Evolutionary conservation across 2,329 filamentous ascomycete genomes (phyloP), one percentile per base, ranked within the genome.

Genomic region (Aspergillus piperis): DNA sequence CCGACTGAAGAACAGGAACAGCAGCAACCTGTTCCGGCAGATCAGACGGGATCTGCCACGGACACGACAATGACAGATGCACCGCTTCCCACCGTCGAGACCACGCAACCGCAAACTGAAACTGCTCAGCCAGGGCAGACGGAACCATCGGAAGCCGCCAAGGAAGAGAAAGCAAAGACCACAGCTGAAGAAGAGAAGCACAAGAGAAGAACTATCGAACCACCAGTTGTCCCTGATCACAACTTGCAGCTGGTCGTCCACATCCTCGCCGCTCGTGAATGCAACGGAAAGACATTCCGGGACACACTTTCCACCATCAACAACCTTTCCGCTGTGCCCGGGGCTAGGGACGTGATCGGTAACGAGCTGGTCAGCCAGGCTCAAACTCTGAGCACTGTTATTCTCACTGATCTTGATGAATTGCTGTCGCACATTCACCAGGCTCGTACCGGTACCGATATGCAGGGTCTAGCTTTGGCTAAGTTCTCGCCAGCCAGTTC

Each of bases 241-340:
- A 97, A 98, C 73, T 84, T 99, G 59, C 91, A 90, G 60, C 82
- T 98, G 59, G 92, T 99, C n/a, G 91, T 98, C 68, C 95, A 95
- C 73, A 96, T 99, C 59, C 90, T 99, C 66, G 92, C 96, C 47
- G 94, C 94, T 64, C 90, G 93, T 52, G 95, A 99, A 76, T 99
- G 95, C 78, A 96, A 92, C 72, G 93, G 91, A 64, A 97, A 96
- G 82, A 98, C 95, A 0, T 99, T 99, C 83, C 91, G 95, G 73
- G 96, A 98, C 76, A 98, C 95, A 0, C 85, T 99, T 57, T 95
- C 94, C 15, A 96, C 96, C n/a, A 96, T 99, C 81, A 98, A 96
- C 80, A 97, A 98, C 71, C 84, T 99, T 47, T 98, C 93, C 5
- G 89, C 91, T 41, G 95, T 99, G 62, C 92, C 94, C 15, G 92